Percentiles rank a stretch among this genome's conserved stretches.
Evolutionary conservation across 140 eudicot species (phyloP).

Genomic region (Bidens hawaiensis): DNA sequence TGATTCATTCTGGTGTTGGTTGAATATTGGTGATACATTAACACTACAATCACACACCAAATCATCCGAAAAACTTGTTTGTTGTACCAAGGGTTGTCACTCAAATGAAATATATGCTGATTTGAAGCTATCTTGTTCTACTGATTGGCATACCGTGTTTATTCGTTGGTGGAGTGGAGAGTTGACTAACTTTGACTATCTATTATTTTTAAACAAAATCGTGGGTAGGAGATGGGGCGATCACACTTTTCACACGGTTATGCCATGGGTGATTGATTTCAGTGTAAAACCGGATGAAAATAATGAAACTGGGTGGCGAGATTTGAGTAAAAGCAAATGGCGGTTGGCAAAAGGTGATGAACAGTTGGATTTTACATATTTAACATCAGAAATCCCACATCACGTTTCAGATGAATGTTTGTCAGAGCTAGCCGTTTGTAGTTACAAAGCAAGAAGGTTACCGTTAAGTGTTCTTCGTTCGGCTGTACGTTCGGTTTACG

Average conservation of each 20-base stretch:
- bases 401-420: conserved; percentile 98
- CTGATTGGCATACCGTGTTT: conserved; percentile 69
- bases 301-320: conserved; percentile 70
- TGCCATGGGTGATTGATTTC: conserved; percentile 99
- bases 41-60: conserved; percentile 31
- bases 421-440: conserved; percentile 97
- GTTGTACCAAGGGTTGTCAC: conserved; percentile 45
- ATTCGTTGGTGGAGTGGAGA: conserved; percentile 89
- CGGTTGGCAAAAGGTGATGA: conserved; percentile 98
- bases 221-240: conserved; percentile 99
- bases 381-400: conserved; percentile 95
- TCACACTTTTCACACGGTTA: conserved; percentile 78
- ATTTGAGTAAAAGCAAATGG: conserved; percentile 93
- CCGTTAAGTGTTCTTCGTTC: conserved; percentile 79
- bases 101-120: conserved; percentile 65
- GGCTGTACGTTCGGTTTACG: conserved; percentile 98
- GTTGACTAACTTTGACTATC: conserved; percentile 85
- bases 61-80: conserved; percentile 26
- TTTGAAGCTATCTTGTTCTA: conserved; percentile 43
- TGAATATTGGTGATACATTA: conserved; percentile 47
- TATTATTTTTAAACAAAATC: conserved; percentile 61
- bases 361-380: conserved; percentile 90
- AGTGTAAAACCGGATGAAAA: conserved; percentile 76
- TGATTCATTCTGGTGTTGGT: conserved; percentile 82
- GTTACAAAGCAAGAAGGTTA: conserved; percentile 95